Conservation (phyloP, 805 yeast species). For the Ogataea allantospora region DNA sequence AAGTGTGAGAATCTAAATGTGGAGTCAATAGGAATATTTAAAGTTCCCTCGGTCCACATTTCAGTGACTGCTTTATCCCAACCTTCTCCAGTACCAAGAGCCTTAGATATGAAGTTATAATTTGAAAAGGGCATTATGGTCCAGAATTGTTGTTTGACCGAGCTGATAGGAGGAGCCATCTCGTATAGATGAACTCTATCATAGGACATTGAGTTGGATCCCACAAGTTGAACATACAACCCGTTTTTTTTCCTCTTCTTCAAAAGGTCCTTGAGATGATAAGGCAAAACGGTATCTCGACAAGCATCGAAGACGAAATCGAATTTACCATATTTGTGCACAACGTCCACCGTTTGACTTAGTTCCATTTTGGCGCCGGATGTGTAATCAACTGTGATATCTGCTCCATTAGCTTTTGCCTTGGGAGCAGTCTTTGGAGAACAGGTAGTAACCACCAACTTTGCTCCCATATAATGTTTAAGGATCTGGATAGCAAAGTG, state of each 20-base stretch:
- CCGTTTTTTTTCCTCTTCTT: conserved; percentile 47
- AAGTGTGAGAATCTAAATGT: conserved; percentile 48
- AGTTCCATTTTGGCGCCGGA: conserved; percentile 37
- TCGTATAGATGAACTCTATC: conserved; percentile 24
- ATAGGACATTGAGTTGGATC: conserved; percentile 48
- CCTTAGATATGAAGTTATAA: conserved; percentile 7
- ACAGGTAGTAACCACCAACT: conserved; percentile 50
- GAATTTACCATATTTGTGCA: conserved; percentile 43
- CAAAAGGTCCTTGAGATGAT: conserved; percentile 41
- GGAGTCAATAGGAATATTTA: conserved; percentile 53
- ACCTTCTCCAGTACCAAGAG: conserved; percentile 10
- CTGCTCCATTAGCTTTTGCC: conserved; percentile 48
- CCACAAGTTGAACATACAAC: conserved; percentile 52
- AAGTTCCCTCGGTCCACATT: conserved; percentile 43
- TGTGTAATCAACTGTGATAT: conserved; percentile 55
- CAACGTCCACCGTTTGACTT: conserved; percentile 33
- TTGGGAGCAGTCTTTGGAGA: conserved; percentile 38
- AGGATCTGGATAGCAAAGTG: conserved; percentile 54
- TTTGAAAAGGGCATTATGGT: conserved; percentile 19
- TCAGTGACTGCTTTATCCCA: conserved; percentile 37
- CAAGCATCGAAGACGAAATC: conserved; percentile 65
- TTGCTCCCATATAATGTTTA: conserved; percentile 44
- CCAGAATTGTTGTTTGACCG: conserved; percentile 11
- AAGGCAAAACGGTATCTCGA: conserved; percentile 54
- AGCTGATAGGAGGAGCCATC: conserved; percentile 24